Evolutionary conservation across 805 yeast genomes (phyloP), one percentile per base, ranked within the genome.

Genomic region (Kodamaea neixiangensis): DNA sequence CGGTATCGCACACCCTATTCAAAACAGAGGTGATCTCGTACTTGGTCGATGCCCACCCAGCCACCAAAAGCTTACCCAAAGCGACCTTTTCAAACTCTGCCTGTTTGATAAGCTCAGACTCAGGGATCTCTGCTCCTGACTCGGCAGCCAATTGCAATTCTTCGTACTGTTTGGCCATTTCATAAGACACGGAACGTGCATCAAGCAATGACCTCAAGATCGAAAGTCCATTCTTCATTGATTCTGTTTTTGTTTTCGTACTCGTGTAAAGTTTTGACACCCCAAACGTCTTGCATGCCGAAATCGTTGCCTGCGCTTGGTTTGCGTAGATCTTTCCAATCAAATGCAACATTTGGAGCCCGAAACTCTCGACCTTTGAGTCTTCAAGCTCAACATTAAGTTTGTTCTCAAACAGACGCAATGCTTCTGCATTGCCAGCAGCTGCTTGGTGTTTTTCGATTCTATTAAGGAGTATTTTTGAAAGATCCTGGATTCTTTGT

Each of bases 41-140:
- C 58, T 87, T 85, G 17, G 97, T 89, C 37, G 96, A 89, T 18
- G 89, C 88, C 99, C 99, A 94, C 15, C 96, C 96, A 1, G 97
- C 91, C 6, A 94, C 93, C 46, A 94, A 77, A 18, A 94, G 81
- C 66, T 93, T 94, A 19, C 99, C 98, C 49, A 90, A 84, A 55
- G 93, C 79, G 50, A 81, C 72, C 46, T 90, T 80, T 62, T 93
- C 97, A 71, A 87, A 81, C 63, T 90, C 94, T 1, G 85, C 90
- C 48, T 68, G 70, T 50, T 65, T 58, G 41, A 77, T 48, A 49
- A 54, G 55, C 44, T 71, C 66, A 22, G 76, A 79, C 9, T 62
- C 68, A 4, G 73, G 59, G 7, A 64, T 58, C 47, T 64, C 67
- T 7, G 45, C 62, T 2, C 73, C 75, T 5, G 63, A 60, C 38